Evolutionary conservation across 768 basidiomycete genomes (phyloP), one percentile per base, ranked within the genome.

Genomic region (Naematelia encephala): DNA sequence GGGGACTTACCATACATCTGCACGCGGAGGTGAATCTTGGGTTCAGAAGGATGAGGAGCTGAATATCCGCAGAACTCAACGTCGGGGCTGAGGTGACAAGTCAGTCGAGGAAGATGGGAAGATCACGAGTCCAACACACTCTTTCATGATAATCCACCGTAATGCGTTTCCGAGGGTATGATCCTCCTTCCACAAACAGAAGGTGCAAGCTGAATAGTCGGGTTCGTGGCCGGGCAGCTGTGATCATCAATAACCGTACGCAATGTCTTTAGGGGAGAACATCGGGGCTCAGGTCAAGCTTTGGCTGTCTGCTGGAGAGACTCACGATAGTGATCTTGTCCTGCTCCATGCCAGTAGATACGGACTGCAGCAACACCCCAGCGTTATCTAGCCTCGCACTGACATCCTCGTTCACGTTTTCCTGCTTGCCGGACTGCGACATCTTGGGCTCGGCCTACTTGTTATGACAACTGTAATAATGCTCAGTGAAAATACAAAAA

Each of bases 61-160:
- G 89, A 90, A 82, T 98, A 98, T 27, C 96, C 96, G 74, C 96
- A 98, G 74, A 98, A 97, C 78, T 96, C 91, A 39, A 97, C 94
- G 67, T 90, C 91, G 4, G 94, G 90, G 74, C 94, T 97, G 70
- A 16, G 23, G 57, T n/a, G 16, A 16, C 19, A 26, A 29, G 50
- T 27, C 30, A 43, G 2, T 50, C 46, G 57, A 1, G n/a, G 39
- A 19, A 39, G n/a, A 10, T 45, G 30, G 14, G 3, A 19, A 5
- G 25, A 28, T 14, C 16, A 21, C 30, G 26, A 47, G 19, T 29
- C 2, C 16, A 22, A 70, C 87, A 56, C 67, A 98, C 96, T 99
- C 94, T 81, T 97, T 96, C 94, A 98, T 98, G 59, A 98, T 75
- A 87, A 98, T 98, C 92, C 92, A 99, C 30, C 94, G 80, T 39